Percentiles rank a stretch among this genome's conserved stretches.
These are phyloP conservation scores for Lipomyces sp. DNA, from an alignment of 805 yeast genomes.

Conservation along the genomic window DNA sequence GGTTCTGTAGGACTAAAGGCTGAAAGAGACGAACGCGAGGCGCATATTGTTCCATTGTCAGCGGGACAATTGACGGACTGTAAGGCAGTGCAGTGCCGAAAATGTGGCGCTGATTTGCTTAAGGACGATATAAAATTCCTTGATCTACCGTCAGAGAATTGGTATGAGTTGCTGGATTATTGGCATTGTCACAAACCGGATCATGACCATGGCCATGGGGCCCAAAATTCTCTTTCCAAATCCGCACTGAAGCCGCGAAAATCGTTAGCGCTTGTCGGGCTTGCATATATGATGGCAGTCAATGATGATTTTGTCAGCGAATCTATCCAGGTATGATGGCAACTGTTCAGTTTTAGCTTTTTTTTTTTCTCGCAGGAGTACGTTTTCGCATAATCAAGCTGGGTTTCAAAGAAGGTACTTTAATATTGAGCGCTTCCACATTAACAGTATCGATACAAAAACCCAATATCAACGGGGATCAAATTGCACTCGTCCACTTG, in stretches of 20 bases:
- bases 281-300: slow-evolving; percentile 8
- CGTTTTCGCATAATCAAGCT: neutral
- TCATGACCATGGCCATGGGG: slow-evolving; percentile 19
- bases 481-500: neutral
- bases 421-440: slow-evolving; percentile 13
- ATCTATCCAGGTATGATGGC: neutral
- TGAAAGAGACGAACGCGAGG: slow-evolving; percentile 10
- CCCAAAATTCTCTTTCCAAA: slow-evolving; percentile 3
- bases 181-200: slow-evolving; percentile 87
- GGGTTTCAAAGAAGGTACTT: slow-evolving; percentile 34
- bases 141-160: slow-evolving; percentile 87
- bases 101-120: slow-evolving; percentile 18
- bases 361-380: neutral
- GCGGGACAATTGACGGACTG: slow-evolving; percentile 17
- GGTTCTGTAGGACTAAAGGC: slow-evolving; percentile 20
- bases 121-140: slow-evolving; percentile 35
- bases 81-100: slow-evolving; percentile 16
- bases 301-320: slow-evolving; percentile 1
- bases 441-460: slow-evolving; percentile 39
- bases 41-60: slow-evolving; percentile 11
- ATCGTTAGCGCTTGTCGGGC: slow-evolving; percentile 23
- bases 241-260: slow-evolving; percentile 24
- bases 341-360: neutral
- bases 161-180: slow-evolving; percentile 95
- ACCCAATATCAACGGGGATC: slow-evolving; percentile 40